Conservation (phyloP, 768 basidiomycete genomes). For the Phanerochaete carnosa region DNA sequence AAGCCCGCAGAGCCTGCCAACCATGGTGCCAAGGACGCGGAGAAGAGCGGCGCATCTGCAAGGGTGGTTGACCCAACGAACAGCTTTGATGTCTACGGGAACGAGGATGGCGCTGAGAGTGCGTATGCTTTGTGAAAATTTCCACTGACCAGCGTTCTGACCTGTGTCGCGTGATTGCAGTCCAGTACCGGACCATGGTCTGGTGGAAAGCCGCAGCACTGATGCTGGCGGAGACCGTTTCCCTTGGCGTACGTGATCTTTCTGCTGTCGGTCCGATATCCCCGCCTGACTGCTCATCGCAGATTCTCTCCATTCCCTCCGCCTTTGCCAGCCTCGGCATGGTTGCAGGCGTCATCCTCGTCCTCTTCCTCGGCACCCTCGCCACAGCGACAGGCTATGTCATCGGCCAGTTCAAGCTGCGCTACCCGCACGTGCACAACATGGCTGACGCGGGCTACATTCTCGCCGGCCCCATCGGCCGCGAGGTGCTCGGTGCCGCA, state of each 20-base stretch:
- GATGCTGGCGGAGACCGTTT: slow-evolving; percentile 31
- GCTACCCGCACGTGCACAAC: slow-evolving; percentile 31
- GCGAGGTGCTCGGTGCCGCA: slow-evolving; percentile 27
- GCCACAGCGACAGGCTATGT: slow-evolving; percentile 26
- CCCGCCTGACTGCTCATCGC: not conserved
- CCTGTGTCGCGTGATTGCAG: slow-evolving; percentile 9
- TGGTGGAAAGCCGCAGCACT: slow-evolving; percentile 31
- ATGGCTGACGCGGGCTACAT: slow-evolving; percentile 31
- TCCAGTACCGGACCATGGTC: slow-evolving; percentile 28
- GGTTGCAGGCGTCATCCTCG: slow-evolving; percentile 25
- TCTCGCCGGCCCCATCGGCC: slow-evolving; percentile 25
- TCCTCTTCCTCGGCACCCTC: slow-evolving; percentile 23
- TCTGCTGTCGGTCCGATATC: not conserved
- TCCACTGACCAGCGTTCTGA: not conserved
- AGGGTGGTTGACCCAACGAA: not conserved
- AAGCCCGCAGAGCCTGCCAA: not conserved
- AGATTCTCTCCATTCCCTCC: slow-evolving; percentile 28
- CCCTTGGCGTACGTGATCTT: slow-evolving; percentile 23
- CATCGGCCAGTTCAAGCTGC: slow-evolving; percentile 27
- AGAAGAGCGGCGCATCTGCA: not conserved
- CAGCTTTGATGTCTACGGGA: slow-evolving; percentile 24
- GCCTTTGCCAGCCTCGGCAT: slow-evolving; percentile 26
- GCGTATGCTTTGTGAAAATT: not conserved
- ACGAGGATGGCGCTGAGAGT: slow-evolving; percentile 23
- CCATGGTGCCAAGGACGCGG: not conserved